Conservation (phyloP, 1,139 yeast genomes). For the Protomyces arabidopsidicola region DNA sequence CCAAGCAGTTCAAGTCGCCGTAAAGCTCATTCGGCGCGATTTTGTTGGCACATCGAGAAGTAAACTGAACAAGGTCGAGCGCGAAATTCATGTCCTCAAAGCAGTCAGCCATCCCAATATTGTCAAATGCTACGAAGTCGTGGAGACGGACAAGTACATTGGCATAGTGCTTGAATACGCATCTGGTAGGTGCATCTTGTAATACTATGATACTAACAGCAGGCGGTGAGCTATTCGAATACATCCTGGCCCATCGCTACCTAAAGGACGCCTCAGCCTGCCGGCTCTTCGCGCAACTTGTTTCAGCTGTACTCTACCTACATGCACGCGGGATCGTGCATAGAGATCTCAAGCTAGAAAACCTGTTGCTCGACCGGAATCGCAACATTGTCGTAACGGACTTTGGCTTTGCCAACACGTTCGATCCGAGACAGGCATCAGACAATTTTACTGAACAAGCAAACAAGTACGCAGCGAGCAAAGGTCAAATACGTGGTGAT, state of each 20-base stretch:
- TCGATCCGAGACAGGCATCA: constrained; percentile 48
- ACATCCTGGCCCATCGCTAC: constrained; percentile 78
- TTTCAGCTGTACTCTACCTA: constrained; percentile 88
- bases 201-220: neutral
- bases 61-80: constrained; percentile 79
- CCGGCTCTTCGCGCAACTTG: constrained; percentile 82
- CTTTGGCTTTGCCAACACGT: constrained; percentile 89
- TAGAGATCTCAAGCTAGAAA: constrained; percentile 68
- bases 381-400: constrained; percentile 75
- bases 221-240: constrained; percentile 93
- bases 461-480: neutral
- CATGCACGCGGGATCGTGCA: constrained; percentile 80
- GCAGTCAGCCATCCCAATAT: constrained; percentile 82
- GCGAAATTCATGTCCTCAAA: constrained; percentile 88
- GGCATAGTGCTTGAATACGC: constrained; percentile 96
- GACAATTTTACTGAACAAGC: constrained; percentile 23
- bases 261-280: constrained; percentile 83
- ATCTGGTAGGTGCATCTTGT: constrained; percentile 46
- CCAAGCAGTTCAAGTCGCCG: constrained; percentile 63
- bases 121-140: constrained; percentile 82
- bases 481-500: constrained; percentile 42
- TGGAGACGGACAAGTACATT: constrained; percentile 89
- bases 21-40: constrained; percentile 82
- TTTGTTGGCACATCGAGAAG: constrained; percentile 54
- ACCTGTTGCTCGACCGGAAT: constrained; percentile 70